A percentile compares a stretch with the other conserved stretches of the same genome.
These are phyloP conservation scores for Calocera viscosa DNA, from an alignment of 768 basidiomycete genomes.

Conservation along the genomic window DNA sequence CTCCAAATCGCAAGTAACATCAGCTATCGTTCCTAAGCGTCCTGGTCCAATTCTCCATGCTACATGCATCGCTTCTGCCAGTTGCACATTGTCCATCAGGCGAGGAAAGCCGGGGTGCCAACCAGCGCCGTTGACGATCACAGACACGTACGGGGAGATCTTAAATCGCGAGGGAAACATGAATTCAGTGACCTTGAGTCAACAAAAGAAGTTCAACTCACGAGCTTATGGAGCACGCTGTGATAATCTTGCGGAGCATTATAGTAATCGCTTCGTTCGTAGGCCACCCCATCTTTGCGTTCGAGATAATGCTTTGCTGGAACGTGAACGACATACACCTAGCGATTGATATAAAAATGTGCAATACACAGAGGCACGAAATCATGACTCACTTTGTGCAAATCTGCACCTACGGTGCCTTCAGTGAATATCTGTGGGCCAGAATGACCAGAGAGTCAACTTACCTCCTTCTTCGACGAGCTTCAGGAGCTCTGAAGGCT, in stretches of 20 bases:
- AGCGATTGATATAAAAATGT: not conserved
- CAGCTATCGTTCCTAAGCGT: conserved; percentile 62
- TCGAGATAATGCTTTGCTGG: conserved; percentile 47
- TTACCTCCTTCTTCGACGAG: conserved; percentile 45
- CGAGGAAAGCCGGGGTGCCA: conserved; percentile 72
- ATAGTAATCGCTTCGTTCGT: conserved; percentile 61
- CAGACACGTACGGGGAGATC: conserved; percentile 75
- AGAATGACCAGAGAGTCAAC: conserved; percentile 14
- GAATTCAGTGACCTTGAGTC: not conserved
- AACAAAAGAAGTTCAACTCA: conserved; percentile 27
- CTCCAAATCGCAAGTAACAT: conserved; percentile 81
- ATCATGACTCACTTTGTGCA: conserved; percentile 51
- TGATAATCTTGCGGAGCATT: conserved; percentile 49
- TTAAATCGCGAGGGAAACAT: conserved; percentile 22
- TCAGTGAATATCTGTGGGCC: not conserved
- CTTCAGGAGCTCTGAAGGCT: conserved; percentile 42
- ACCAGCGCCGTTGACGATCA: conserved; percentile 76
- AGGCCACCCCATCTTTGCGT: conserved; percentile 42
- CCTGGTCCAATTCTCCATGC: conserved; percentile 37
- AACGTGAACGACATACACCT: conserved; percentile 71
- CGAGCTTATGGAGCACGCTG: conserved; percentile 58
- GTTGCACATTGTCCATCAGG: conserved; percentile 56
- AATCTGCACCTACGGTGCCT: conserved; percentile 35
- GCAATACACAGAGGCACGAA: not conserved
- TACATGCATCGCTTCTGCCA: conserved; percentile 38